These are phyloP conservation scores for Rutstroemia sp. DNA, from an alignment of 2,329 filamentous ascomycete species.

Conservation along the genomic window DNA sequence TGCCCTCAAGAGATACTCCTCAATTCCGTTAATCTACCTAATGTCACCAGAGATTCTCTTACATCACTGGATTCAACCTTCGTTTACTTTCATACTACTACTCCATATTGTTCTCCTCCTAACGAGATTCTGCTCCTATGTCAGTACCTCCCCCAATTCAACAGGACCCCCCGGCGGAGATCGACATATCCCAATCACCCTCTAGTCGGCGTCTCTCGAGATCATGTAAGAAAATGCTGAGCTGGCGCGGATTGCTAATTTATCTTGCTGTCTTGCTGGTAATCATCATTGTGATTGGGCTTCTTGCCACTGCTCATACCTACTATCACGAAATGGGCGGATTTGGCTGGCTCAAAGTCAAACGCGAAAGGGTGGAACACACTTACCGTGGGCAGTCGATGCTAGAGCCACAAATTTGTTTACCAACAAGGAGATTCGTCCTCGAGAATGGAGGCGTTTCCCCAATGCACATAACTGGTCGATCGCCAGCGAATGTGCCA, in stretches of 20 bases:
- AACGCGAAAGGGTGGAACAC: neutral
- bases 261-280: constrained; percentile 15
- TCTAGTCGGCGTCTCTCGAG: constrained; percentile 9
- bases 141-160: constrained; percentile 16
- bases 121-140: neutral
- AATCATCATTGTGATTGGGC: constrained; percentile 17
- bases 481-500: constrained; percentile 15
- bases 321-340: constrained; percentile 23
- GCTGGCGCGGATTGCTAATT: constrained; percentile 15
- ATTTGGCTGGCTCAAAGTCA: constrained; percentile 19
- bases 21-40: neutral
- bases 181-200: constrained; percentile 12
- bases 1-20: neutral
- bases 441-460: neutral
- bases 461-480: neutral
- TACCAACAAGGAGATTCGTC: constrained; percentile 19
- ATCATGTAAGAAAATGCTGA: constrained; percentile 9
- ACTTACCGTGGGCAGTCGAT: neutral
- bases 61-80: constrained; percentile 10
- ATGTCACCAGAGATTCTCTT: constrained; percentile 15
- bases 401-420: constrained; percentile 9
- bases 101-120: constrained; percentile 9
- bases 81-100: constrained; percentile 14
- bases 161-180: constrained; percentile 3
- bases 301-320: constrained; percentile 21